phyloP scores from a whole-genome alignment of 2,329 filamentous ascomycete genomes.

The Salinomyces thailandicus region DNA sequence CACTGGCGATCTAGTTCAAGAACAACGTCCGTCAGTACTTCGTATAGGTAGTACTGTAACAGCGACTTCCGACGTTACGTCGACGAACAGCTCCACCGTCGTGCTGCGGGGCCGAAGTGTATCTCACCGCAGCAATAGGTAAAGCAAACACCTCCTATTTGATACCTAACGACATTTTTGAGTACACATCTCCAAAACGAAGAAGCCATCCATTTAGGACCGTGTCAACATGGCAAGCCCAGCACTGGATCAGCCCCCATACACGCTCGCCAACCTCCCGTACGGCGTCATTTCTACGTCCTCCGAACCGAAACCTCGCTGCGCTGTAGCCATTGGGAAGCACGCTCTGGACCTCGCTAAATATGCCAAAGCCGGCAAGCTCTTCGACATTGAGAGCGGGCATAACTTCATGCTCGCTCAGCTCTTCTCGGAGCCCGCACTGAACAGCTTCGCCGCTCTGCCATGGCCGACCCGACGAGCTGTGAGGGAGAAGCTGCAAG shows the following conservation, averaged over 20 bases:
- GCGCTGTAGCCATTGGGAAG: conserved; percentile 23
- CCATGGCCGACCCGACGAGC: conserved; percentile 24
- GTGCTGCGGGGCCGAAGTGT: conserved; percentile 1
- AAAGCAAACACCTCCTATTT: too few species aligned
- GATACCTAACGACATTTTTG: too few species aligned
- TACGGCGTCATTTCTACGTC: conserved; percentile 22
- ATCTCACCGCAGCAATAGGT: not conserved
- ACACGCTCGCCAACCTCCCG: conserved; percentile 20
- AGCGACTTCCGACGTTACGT: conserved; percentile 1
- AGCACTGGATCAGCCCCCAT: conserved; percentile 17
- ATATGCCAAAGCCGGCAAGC: conserved; percentile 16
- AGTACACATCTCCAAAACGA: too few species aligned
- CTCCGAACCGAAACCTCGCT: conserved; percentile 16
- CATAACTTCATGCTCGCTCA: conserved; percentile 11
- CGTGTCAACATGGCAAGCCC: conserved; percentile 10
- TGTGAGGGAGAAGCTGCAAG: conserved; percentile 35
- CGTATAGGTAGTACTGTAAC: too few species aligned
- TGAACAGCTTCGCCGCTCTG: conserved; percentile 44
- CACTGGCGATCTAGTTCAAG: too few species aligned
- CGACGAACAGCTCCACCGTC: not conserved
- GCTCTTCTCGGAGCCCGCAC: conserved; percentile 21
- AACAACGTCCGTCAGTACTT: too few species aligned
- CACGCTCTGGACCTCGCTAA: conserved; percentile 19
- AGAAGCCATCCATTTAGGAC: too few species aligned
- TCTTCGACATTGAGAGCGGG: conserved; percentile 10